These are phyloP conservation scores for Coniochaeta pulveracea DNA, from an alignment of 2,329 filamentous ascomycete species.

Conservation along the genomic window DNA sequence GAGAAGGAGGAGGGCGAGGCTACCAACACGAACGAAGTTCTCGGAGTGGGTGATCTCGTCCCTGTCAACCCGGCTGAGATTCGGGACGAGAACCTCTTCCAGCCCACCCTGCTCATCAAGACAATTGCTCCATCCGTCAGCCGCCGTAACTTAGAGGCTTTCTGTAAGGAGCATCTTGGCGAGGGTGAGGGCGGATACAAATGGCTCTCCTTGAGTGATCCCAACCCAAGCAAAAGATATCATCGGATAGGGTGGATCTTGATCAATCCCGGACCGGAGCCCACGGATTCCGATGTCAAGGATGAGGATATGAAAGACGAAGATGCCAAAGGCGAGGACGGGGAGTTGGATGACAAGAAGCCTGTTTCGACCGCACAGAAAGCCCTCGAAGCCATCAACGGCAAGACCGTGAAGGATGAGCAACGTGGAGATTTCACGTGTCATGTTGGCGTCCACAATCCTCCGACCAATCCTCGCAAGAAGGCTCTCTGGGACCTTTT, in stretches of 20 bases:
- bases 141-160: constrained; percentile 82
- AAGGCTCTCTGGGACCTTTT: constrained; percentile 97
- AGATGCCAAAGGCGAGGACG: constrained; percentile 57
- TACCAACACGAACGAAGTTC: constrained; percentile 79
- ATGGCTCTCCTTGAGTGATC: constrained; percentile 91
- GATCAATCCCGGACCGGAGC: constrained; percentile 68
- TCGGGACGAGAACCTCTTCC: constrained; percentile 75
- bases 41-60: constrained; percentile 84
- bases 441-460: constrained; percentile 91
- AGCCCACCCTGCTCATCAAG: constrained; percentile 93
- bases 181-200: constrained; percentile 88
- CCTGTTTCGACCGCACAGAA: constrained; percentile 61
- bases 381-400: constrained; percentile 88
- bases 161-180: constrained; percentile 88
- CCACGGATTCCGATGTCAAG: constrained; percentile 19
- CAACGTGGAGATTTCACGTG: constrained; percentile 92
- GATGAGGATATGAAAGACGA: constrained; percentile 54
- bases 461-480: constrained; percentile 74
- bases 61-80: constrained; percentile 76
- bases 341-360: constrained; percentile 41
- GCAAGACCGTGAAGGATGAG: constrained; percentile 93
- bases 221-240: constrained; percentile 92
- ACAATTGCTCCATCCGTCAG: constrained; percentile 95
- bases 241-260: constrained; percentile 99
- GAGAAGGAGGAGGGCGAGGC: constrained; percentile 96